A percentile compares a stretch with the other conserved stretches of the same genome.
phyloP scores from a whole-genome alignment of 305 asterid species.

The Plantago coronopus region DNA sequence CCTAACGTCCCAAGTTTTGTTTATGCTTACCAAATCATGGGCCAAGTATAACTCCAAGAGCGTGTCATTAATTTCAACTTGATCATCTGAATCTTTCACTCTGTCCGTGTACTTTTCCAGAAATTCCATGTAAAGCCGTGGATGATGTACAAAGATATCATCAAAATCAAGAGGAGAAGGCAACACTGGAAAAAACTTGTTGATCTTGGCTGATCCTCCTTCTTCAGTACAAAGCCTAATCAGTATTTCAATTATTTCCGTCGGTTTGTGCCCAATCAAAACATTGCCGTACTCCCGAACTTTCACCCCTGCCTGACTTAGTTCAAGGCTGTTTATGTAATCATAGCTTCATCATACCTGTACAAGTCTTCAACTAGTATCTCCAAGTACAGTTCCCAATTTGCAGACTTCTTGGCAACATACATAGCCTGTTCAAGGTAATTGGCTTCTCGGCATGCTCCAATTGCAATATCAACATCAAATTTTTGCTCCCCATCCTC shows the following conservation, averaged over 20 bases:
- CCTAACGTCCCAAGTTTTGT: constrained; percentile 37
- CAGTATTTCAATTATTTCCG: constrained; percentile 73
- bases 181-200: constrained; percentile 69
- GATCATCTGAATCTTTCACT: constrained; percentile 95
- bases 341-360: constrained; percentile 91
- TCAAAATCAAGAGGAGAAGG: constrained; percentile 98
- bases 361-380: constrained; percentile 92
- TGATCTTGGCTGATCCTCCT: constrained; percentile 50
- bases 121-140: constrained; percentile 88
- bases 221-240: constrained; percentile 94
- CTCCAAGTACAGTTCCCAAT: constrained; percentile 92
- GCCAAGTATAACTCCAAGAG: constrained; percentile 84
- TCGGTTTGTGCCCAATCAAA: constrained; percentile 88
- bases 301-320: constrained; percentile 94
- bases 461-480: constrained; percentile 95
- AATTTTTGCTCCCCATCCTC: constrained; percentile 91
- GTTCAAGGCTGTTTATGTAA: constrained; percentile 84
- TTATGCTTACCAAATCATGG: constrained; percentile 53
- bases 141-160: constrained; percentile 76
- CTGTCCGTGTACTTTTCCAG: constrained; percentile 72
- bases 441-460: constrained; percentile 94
- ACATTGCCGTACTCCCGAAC: constrained; percentile 91
- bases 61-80: constrained; percentile 91
- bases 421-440: constrained; percentile 98
- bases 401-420: constrained; percentile 95